Evolutionary conservation across 2,329 filamentous ascomycete species (phyloP).

Genomic region (Colletotrichum sp.): DNA sequence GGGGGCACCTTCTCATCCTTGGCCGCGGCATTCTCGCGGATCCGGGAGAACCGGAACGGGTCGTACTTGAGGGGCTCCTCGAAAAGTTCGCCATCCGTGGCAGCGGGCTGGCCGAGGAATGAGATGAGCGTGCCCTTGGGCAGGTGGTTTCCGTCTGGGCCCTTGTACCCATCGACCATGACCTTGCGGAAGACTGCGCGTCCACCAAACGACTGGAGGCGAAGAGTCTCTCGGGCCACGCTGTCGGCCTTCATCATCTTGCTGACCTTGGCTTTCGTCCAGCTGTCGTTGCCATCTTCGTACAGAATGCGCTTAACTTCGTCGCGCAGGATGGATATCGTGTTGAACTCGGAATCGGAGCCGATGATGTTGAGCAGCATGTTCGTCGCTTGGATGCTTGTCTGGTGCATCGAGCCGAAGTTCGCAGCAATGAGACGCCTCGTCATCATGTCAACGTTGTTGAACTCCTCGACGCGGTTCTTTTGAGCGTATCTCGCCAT

Average conservation of each 20-base stretch:
- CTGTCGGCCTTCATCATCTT: conserved; percentile 46
- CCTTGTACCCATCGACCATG: conserved; percentile 30
- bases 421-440: conserved; percentile 36
- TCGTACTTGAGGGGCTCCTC: conserved; percentile 42
- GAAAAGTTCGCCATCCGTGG: conserved; percentile 33
- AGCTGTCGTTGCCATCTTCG: conserved; percentile 27
- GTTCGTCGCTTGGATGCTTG: conserved; percentile 42
- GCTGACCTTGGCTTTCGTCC: conserved; percentile 43
- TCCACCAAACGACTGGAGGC: conserved; percentile 34
- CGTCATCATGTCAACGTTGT: conserved; percentile 31
- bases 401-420: conserved; percentile 45
- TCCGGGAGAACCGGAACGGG: conserved; percentile 44
- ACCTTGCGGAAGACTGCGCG: conserved; percentile 34
- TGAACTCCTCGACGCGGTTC: conserved; percentile 40
- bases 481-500: conserved; percentile 44
- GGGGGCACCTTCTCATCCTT: conserved; percentile 21
- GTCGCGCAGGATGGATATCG: conserved; percentile 38
- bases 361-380: conserved; percentile 40
- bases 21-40: conserved; percentile 31
- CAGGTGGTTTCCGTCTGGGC: conserved; percentile 33
- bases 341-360: conserved; percentile 39
- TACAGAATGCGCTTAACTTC: conserved; percentile 37
- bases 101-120: conserved; percentile 33
- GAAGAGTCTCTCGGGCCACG: conserved; percentile 46
- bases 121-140: conserved; percentile 36